Percentiles rank a stretch among this genome's conserved stretches.
phyloP scores from a whole-genome alignment of 2,329 filamentous ascomycete species.

The Apiospora malaysiana region DNA sequence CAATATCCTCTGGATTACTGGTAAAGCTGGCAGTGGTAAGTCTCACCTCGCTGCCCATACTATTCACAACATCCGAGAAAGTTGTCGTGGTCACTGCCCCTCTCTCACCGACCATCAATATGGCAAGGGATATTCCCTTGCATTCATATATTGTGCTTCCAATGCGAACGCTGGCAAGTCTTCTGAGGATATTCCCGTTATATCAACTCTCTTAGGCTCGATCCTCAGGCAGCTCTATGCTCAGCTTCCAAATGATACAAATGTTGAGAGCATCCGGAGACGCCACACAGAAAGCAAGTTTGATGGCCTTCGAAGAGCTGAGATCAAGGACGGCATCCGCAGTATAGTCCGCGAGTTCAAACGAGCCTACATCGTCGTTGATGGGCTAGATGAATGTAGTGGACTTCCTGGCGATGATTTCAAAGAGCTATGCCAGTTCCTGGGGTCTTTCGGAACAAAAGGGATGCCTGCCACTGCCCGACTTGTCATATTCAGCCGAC shows the following conservation, averaged over 20 bases:
- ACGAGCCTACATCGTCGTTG: background rate
- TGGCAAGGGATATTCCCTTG: background rate
- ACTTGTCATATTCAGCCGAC: background rate
- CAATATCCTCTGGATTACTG: background rate
- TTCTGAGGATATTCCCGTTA: background rate
- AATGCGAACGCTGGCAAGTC: background rate
- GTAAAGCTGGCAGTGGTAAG: constrained; percentile 6
- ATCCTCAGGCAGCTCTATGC: background rate
- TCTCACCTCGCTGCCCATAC: constrained; percentile 6
- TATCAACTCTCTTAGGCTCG: background rate
- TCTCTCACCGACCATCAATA: background rate
- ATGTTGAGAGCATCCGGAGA: background rate
- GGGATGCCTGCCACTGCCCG: rapidly evolving
- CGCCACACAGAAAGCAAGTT: background rate
- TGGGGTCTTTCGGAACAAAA: background rate
- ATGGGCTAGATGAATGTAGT: background rate
- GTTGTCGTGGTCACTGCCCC: background rate
- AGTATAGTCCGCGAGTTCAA: background rate
- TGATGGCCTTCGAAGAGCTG: background rate
- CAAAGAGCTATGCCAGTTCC: background rate
- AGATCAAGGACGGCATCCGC: background rate
- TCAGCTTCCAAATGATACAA: background rate
- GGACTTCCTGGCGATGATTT: background rate
- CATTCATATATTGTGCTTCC: background rate
- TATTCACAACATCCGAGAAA: background rate